A percentile compares a stretch with the other conserved stretches of the same genome.
These are phyloP conservation scores for Hibiscus syriacus DNA, from an alignment of 345 rosid genomes.

Conservation along the genomic window DNA sequence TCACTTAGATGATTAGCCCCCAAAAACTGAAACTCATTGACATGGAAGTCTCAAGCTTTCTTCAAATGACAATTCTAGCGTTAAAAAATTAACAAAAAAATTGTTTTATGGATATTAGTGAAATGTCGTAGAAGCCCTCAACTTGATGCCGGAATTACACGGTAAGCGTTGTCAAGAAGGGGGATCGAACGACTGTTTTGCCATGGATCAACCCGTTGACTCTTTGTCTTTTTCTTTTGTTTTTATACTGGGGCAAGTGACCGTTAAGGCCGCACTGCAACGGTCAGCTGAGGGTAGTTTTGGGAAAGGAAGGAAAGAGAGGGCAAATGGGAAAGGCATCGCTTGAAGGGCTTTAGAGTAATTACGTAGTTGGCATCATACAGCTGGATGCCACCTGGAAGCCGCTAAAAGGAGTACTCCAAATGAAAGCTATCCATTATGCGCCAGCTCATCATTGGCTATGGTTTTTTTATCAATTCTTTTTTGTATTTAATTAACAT, in stretches of 20 bases:
- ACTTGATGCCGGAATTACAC: not conserved
- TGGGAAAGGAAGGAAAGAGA: no score
- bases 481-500: not conserved
- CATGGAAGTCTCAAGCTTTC: constrained; percentile 6
- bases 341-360: not conserved
- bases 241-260: constrained; percentile 8
- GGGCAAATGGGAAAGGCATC: constrained; percentile 3
- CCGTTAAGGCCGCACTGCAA: constrained; percentile 25
- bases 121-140: constrained; percentile 16
- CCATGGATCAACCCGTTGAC: not conserved
- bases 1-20: not conserved
- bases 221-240: constrained; percentile 2
- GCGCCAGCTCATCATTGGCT: constrained; percentile 33
- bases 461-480: not conserved
- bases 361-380: not conserved
- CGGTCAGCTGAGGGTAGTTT: constrained; percentile 9
- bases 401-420: constrained; percentile 12
- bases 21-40: constrained; percentile 9
- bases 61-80: not conserved
- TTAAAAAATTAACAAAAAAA: not conserved
- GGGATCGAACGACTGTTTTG: constrained; percentile 11
- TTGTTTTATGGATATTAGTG: not conserved
- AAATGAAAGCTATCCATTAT: constrained; percentile 8
- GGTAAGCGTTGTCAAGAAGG: not conserved
- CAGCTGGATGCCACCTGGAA: constrained; percentile 47